These are phyloP conservation scores for Jacaranda mimosifolia DNA, from an alignment of 257 asterid species.

Conservation along the genomic window DNA sequence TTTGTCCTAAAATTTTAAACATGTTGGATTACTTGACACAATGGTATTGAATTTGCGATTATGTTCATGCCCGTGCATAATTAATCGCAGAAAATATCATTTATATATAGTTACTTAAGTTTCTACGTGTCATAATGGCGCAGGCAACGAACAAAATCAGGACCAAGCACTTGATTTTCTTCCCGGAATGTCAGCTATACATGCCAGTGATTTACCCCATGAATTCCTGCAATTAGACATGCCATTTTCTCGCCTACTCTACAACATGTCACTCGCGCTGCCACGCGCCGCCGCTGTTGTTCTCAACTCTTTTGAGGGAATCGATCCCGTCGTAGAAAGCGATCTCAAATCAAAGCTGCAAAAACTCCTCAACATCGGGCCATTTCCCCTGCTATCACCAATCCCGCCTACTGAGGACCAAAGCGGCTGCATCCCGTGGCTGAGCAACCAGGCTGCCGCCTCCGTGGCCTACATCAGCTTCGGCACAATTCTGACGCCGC, in stretches of 20 bases:
- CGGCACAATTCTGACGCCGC: slow-evolving; percentile 58
- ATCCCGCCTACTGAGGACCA: slow-evolving; percentile 23
- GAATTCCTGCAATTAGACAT: slow-evolving; percentile 48
- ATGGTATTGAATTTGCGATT: no score
- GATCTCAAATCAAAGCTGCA: slow-evolving; percentile 52
- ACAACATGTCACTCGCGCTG: slow-evolving; percentile 56
- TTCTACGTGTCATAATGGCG: not conserved
- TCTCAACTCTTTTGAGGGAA: slow-evolving; percentile 60
- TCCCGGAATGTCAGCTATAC: slow-evolving; percentile 62
- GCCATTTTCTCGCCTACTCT: slow-evolving; percentile 51
- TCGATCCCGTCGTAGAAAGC: slow-evolving; percentile 47
- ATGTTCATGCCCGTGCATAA: no score
- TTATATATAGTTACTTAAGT: no score
- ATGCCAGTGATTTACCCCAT: slow-evolving; percentile 50
- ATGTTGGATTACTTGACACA: no score
- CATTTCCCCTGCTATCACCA: slow-evolving; percentile 43
- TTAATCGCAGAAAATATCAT: no score
- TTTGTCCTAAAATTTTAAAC: no score
- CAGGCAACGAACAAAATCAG: slow-evolving; percentile 23
- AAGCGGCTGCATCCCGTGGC: slow-evolving; percentile 57
- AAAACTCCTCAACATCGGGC: slow-evolving; percentile 54
- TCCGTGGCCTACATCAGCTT: slow-evolving; percentile 65
- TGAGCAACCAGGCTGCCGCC: slow-evolving; percentile 40
- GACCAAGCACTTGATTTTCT: slow-evolving; percentile 50
- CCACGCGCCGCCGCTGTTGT: slow-evolving; percentile 50